Evolutionary conservation across 768 basidiomycete genomes (phyloP).

Genomic region (Pholiota conissans): DNA sequence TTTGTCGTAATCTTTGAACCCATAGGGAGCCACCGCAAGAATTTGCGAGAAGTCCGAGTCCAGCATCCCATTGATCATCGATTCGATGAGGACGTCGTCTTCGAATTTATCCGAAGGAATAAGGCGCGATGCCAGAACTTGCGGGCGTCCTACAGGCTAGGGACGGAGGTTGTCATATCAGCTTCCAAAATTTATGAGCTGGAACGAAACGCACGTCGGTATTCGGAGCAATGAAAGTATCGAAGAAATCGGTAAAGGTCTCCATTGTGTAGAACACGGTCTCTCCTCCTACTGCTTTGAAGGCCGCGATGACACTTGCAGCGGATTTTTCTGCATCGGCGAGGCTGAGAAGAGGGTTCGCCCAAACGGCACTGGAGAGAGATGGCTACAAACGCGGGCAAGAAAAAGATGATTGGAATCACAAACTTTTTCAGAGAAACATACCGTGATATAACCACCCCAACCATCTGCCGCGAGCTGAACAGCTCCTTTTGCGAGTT

Average conservation of each 20-base stretch:
- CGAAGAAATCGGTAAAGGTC: conserved; percentile 17
- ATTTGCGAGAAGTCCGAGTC: conserved; percentile 21
- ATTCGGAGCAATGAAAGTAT: conserved; percentile 18
- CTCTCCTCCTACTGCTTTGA: conserved; percentile 16
- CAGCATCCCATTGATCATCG: conserved; percentile 17
- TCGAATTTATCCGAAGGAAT: conserved; percentile 11
- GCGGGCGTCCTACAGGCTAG: conserved; percentile 19
- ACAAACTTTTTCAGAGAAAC: neutral
- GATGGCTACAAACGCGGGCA: conserved; percentile 6
- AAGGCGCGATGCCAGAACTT: conserved; percentile 16
- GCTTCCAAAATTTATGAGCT: neutral
- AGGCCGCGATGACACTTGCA: conserved; percentile 10
- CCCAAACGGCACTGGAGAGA: conserved; percentile 14
- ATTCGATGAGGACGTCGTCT: conserved; percentile 14
- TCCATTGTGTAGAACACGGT: conserved; percentile 17
- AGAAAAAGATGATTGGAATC: neutral
- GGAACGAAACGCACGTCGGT: conserved; percentile 14
- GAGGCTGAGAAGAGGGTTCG: conserved; percentile 12
- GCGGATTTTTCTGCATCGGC: conserved; percentile 16
- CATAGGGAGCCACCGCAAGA: conserved; percentile 16
- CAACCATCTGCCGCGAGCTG: conserved; percentile 19
- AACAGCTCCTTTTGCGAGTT: conserved; percentile 13
- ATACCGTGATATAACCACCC: conserved; percentile 22
- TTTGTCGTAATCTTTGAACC: conserved; percentile 16
- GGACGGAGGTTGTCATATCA: neutral